Evolutionary conservation across 2,329 filamentous ascomycete species (phyloP), one percentile per base, ranked within the genome.

Genomic region (Trichophyton equinum): DNA sequence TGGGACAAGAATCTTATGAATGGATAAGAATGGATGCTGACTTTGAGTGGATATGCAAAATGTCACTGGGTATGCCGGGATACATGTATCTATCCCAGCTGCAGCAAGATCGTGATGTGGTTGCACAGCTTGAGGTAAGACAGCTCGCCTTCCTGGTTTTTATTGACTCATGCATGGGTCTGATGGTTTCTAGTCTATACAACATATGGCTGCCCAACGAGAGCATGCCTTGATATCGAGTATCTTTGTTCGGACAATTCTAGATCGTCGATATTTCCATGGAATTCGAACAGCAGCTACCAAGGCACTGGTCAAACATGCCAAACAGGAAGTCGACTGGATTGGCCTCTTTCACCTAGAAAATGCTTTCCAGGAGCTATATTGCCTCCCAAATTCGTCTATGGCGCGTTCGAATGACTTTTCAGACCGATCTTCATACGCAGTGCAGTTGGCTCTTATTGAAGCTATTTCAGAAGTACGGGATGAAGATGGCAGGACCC

Each of bases 71-170:
- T 64, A 90, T 96, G 81, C 90, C 90, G 53, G 84, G 89, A 3
- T 97, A 97, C 78, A 99, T 99, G 95, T 96, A 94, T 71, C 85
- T 96, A 62, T 96, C 94, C 22, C 94, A 99, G 73, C 79, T 99
- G 64, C 94, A 99, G 72, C 94, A 99, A 73, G 94, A 99, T 74
- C 83, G 92, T 67, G 95, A 99, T 72, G 89, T 99, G 62, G 89
- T 96, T 65, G 95, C 95, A n/a, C 85, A 87, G 68, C 77, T 85
- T 59, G 82, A 86, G 71, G 78, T 78, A 67, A 71, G 72, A 67
- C 22, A 6, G 27, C 9, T 47, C 22, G 20, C n/a, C 22, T n/a
- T n/a, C 8, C 11, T 18, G 3, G 6, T 15, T 9, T 25, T 13
- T 25, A 8, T n/a, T 13, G 9, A 9, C 61, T 47, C 44, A 22